phyloP scores from a whole-genome alignment of 2,329 filamentous ascomycete species.

The Hymenoscyphus fraxineus region DNA sequence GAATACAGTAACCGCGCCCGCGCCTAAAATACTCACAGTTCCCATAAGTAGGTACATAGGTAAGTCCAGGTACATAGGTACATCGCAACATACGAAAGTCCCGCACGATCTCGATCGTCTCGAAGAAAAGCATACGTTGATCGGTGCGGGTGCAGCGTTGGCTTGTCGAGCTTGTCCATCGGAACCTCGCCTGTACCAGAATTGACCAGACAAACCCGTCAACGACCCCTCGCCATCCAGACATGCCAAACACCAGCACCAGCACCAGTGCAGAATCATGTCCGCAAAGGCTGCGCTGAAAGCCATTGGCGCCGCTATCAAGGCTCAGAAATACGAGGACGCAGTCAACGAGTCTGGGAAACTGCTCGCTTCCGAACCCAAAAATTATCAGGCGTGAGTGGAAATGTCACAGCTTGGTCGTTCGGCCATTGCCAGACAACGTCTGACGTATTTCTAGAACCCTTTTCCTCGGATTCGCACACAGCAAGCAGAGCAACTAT shows the following conservation, averaged over 20 bases:
- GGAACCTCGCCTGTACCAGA: not conserved
- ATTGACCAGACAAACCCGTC: not conserved
- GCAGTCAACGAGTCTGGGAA: conserved; percentile 66
- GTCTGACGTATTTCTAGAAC: conserved; percentile 46
- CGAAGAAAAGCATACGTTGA: not conserved
- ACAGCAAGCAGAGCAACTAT: conserved; percentile 69
- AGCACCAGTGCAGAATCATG: conserved; percentile 23
- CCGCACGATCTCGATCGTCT: not conserved
- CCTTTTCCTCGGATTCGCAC: conserved; percentile 82
- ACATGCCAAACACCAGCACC: conserved; percentile 17
- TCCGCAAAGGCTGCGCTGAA: conserved; percentile 70
- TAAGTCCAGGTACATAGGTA: no score
- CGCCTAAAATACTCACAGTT: no score
- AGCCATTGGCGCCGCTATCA: conserved; percentile 73
- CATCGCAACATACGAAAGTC: not conserved
- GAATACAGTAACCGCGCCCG: no score
- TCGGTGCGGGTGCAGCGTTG: not conserved
- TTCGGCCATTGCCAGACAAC: not conserved
- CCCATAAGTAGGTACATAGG: no score
- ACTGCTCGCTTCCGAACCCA: conserved; percentile 67
- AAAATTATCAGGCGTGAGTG: conserved; percentile 76
- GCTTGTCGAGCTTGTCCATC: not conserved
- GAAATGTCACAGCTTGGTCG: not conserved
- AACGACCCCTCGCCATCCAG: conserved; percentile 3
- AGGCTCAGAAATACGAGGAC: conserved; percentile 73